Base-by-base conservation (phyloP, 352 stramenopile species). In the Phytopythium oedochilum region DNA sequence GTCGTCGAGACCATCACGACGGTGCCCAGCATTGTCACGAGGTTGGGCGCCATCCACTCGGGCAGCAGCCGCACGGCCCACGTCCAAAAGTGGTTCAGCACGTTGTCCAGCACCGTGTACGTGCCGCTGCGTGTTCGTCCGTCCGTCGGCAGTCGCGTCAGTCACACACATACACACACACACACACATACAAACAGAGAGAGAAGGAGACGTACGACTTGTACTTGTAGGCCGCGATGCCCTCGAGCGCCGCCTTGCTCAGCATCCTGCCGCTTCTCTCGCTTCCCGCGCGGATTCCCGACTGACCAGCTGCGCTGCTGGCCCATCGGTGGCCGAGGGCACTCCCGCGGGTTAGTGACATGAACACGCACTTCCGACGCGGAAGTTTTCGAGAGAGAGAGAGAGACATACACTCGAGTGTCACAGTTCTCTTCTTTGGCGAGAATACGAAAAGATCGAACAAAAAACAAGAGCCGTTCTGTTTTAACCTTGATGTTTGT, bases 21-120 rank as follows among this genome's bases (percentile, higher is more conserved):
- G 25, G 88, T 89, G 70, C 88, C 88, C 34, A 94, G 70, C 73
- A 96, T 90, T 36, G 88, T 97, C 47, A 97, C 86, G 43, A 97
- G 80, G 69, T 97, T 97, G 36, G 87, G 88, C 46, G 88, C 88
- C 83, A 96, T 93, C 88, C 86, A 97, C 20, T 85, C 73, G 25
- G 87, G 88, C 43, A 96, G 68, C 48, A 86, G 75, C 56, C 88
- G 68, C 35, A 94, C 88, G 3, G 79, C 80, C 61, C 81, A 88
- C 55, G 78, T 91, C 88, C 88, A 97, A 58, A 86, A 96, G 59
- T 87, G 70, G 55, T 93, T 97, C 12, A 96, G 71, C 43, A 91
- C 61, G 66, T 88, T 92, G 74, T 97, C 88, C 28, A 97, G 64
- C 52, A 86, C 75, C 48, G 88, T 97, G 72, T 96, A 96, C 55